Conservation (phyloP, 805 yeast genomes). For the Candida chauliodis region DNA sequence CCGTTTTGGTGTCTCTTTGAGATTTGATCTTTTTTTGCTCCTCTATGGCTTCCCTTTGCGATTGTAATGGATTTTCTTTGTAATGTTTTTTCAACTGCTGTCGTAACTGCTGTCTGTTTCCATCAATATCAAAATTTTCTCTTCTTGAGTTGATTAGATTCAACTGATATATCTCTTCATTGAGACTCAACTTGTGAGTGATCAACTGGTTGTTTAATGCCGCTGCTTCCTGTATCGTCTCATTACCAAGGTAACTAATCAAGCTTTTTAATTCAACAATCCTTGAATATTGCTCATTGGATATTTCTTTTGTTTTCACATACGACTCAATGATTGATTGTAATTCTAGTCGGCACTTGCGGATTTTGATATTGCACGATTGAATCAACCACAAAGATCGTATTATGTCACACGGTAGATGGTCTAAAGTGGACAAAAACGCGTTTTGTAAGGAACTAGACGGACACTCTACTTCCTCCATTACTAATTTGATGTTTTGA, state of each 20-base stretch:
- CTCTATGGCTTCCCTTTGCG: conserved; percentile 37
- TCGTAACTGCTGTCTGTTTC: conserved; percentile 19
- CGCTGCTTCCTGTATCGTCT: conserved; percentile 23
- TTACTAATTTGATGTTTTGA: not conserved
- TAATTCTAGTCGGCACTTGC: conserved; percentile 18
- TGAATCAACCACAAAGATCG: conserved; percentile 43
- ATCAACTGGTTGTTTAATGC: conserved; percentile 29
- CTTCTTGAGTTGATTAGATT: conserved; percentile 11
- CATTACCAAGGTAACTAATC: conserved; percentile 12
- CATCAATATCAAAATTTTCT: conserved; percentile 9
- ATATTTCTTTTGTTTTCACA: not conserved
- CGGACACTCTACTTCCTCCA: not conserved
- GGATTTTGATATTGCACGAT: conserved; percentile 28
- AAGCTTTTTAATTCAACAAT: conserved; percentile 7
- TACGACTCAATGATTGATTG: conserved; percentile 14
- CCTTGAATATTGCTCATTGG: not conserved
- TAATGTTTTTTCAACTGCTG: conserved; percentile 33
- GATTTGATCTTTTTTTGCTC: conserved; percentile 18
- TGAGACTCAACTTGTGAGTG: conserved; percentile 24
- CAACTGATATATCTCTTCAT: conserved; percentile 25
- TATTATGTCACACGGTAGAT: conserved; percentile 40
- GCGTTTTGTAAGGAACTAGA: conserved; percentile 30
- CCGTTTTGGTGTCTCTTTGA: conserved; percentile 8
- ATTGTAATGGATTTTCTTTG: conserved; percentile 28
- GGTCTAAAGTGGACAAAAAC: conserved; percentile 41